phyloP scores from a whole-genome alignment of 306 rosid genomes.

The Cicer cuneatum region DNA sequence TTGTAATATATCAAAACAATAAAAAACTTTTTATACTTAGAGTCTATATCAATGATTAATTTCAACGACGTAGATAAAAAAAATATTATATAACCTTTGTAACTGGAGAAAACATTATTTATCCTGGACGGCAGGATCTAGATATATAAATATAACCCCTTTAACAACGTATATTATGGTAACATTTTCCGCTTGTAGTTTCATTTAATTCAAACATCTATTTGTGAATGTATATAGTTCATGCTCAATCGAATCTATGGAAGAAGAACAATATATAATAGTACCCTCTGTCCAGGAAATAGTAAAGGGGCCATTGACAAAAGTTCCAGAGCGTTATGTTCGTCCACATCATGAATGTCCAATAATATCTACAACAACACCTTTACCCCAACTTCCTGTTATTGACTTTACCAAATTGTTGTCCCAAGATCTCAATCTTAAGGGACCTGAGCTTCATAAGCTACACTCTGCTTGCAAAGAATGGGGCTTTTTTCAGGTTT shows the following conservation, averaged over 20 bases:
- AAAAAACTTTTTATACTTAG: too few relatives aligned
- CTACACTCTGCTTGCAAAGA: slow-evolving; percentile 54
- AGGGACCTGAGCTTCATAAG: slow-evolving; percentile 43
- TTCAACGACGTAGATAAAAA: too few relatives aligned
- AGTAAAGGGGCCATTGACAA: background rate
- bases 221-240: background rate
- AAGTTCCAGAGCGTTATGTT: slow-evolving; percentile 35
- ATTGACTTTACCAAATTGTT: slow-evolving; percentile 49
- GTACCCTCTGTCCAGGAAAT: slow-evolving; percentile 40
- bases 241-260: background rate
- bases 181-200: background rate
- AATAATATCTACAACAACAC: background rate
- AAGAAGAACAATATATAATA: background rate
- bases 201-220: background rate
- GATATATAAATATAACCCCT: too few relatives aligned
- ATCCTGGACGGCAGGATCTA: too few relatives aligned
- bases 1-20: too few relatives aligned
- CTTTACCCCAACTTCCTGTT: slow-evolving; percentile 49
- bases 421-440: slow-evolving; percentile 30
- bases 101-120: too few relatives aligned
- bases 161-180: background rate
- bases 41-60: too few relatives aligned
- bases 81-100: too few relatives aligned
- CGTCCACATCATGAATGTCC: slow-evolving; percentile 28
- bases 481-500: slow-evolving; percentile 65